Percentiles rank a stretch among this genome's conserved stretches.
Conservation (phyloP, 352 stramenopile species). For the Phytophthora syringae region DNA sequence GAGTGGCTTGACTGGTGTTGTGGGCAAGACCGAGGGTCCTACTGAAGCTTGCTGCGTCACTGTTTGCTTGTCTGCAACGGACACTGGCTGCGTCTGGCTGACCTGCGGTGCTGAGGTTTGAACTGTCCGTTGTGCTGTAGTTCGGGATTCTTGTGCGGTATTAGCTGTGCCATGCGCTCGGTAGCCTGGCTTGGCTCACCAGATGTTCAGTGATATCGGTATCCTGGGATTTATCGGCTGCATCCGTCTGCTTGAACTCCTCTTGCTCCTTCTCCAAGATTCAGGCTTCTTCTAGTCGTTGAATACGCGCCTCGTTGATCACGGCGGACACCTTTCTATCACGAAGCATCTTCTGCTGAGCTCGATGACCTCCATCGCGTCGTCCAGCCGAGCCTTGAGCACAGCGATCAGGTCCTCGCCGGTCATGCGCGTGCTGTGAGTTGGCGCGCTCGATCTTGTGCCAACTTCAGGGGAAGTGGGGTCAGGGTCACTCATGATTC, state of each 20-base stretch:
- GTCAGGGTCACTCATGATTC: background rate
- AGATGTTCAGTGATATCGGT: too few relatives aligned
- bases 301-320: background rate
- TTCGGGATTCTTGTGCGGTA: too few relatives aligned
- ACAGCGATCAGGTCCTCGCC: conserved; percentile 12
- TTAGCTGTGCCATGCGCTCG: too few relatives aligned
- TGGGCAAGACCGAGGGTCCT: too few relatives aligned
- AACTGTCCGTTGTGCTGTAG: too few relatives aligned
- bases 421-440: conserved; percentile 2
- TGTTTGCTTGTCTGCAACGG: too few relatives aligned
- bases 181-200: too few relatives aligned
- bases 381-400: conserved; percentile 1
- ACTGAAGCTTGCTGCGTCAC: too few relatives aligned
- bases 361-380: conserved; percentile 1
- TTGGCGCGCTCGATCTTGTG: conserved; percentile 3
- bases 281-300: background rate
- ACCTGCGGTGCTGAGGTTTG: too few relatives aligned
- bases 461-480: background rate
- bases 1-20: too few relatives aligned
- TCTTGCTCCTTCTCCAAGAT: background rate
- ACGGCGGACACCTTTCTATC: background rate
- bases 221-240: background rate
- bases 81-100: too few relatives aligned
- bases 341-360: conserved; percentile 5
- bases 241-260: conserved; percentile 1